A percentile compares a stretch with the other conserved stretches of the same genome.
Evolutionary conservation across 192 early-diverging fungal genomes (phyloP).

Genomic region (Pecoramyces ruminantium): DNA sequence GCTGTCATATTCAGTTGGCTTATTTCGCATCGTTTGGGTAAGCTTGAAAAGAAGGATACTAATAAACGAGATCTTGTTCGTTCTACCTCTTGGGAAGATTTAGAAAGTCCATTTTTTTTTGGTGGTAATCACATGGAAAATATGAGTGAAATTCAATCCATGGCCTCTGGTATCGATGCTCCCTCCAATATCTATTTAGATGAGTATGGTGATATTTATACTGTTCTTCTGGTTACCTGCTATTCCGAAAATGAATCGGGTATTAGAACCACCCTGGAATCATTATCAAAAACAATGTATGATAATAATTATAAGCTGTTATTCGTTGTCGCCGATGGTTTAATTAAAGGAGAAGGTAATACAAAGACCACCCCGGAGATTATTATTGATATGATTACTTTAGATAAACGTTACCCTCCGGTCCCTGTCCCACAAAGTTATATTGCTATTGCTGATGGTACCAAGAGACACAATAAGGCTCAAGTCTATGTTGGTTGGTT

Average conservation of each 20-base stretch:
- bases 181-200: not conserved
- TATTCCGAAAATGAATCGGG: not conserved
- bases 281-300: not conserved
- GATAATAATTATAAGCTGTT: not conserved
- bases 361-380: not conserved
- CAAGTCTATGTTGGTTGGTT: conserved; percentile 3
- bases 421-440: not conserved
- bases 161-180: not conserved
- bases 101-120: not conserved
- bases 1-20: conserved; percentile 72
- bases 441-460: not conserved
- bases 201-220: not conserved
- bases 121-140: not conserved
- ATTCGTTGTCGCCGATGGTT: conserved; percentile 2
- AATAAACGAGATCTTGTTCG: not conserved
- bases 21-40: conserved; percentile 56
- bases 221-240: not conserved
- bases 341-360: conserved; percentile 3
- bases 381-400: conserved; percentile 2
- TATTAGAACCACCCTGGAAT: not conserved
- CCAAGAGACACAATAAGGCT: not conserved
- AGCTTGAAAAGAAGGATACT: conserved; percentile 2
- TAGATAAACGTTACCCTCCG: not conserved
- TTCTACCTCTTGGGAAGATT: not conserved
- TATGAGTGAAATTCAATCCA: not conserved